Percentiles rank a stretch among this genome's conserved stretches.
These are phyloP conservation scores for Homolaphlyctis polyrhiza DNA, from an alignment of 371 early-diverging fungal genomes.

Conservation along the genomic window DNA sequence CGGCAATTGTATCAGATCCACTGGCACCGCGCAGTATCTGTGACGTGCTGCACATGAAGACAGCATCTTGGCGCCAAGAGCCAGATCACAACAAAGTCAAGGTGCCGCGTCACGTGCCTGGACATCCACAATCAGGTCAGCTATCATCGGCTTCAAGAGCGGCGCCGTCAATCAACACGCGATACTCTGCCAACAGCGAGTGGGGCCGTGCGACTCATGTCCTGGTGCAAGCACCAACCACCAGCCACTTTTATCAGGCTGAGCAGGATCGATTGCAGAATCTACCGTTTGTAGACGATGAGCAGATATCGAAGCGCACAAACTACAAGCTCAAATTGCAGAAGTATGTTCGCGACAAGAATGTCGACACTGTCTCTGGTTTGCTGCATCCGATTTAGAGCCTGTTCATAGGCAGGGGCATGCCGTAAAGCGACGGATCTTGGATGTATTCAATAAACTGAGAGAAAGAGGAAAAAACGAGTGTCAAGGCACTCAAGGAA, in stretches of 20 bases:
- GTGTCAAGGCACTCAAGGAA: too few relatives aligned
- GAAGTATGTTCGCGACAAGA: constrained; percentile 4
- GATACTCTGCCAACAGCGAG: constrained; percentile 2
- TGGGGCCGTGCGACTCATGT: constrained; percentile 2
- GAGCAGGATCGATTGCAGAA: constrained; percentile 1
- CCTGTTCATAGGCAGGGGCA: too few relatives aligned
- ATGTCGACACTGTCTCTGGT: not conserved
- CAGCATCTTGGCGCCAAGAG: not conserved
- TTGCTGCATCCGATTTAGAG: not conserved
- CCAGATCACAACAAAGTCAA: too few relatives aligned
- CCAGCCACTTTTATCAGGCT: not conserved
- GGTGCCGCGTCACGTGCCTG: too few relatives aligned
- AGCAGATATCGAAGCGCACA: not conserved
- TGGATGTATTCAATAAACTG: constrained; percentile 4
- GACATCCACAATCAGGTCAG: too few relatives aligned
- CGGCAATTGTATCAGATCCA: too few relatives aligned
- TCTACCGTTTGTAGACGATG: constrained; percentile 2
- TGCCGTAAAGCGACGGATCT: not conserved
- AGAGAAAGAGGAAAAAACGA: not conserved
- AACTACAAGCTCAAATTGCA: constrained; percentile 2
- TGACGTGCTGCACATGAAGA: not conserved
- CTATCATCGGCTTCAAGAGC: too few relatives aligned
- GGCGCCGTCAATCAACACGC: not conserved
- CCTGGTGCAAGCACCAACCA: constrained; percentile 2
- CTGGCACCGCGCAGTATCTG: not conserved